Evolutionary conservation across 352 stramenopile species (phyloP), one percentile per base, ranked within the genome.

Genomic region (Saprolegnia diclina): DNA sequence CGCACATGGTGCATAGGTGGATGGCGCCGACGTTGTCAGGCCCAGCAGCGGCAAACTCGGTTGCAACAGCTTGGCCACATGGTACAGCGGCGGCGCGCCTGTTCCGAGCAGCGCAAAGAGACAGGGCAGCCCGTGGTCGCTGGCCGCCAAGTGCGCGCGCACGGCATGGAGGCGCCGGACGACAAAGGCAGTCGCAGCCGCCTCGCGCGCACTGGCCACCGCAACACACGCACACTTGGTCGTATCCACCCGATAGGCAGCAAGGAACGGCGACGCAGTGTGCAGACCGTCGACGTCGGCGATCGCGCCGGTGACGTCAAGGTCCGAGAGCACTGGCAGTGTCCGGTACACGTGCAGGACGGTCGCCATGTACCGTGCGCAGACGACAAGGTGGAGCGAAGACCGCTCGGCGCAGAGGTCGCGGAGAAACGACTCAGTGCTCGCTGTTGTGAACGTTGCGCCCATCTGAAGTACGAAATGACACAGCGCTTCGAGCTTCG

Each of bases 261-360:
- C n/a, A 11, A 59, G 35, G 11, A 59, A 59, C 16, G 52, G 52
- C 52, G 52, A 59, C n/a, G 52, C 11, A 2, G n/a, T 21, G 35
- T 16, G 24, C 3, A 59, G 24, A 4, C 11, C 16, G 13, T 16
- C 16, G 35, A 35, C 13, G 35, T 35, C 35, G 16, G 52, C 52
- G 35, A 54, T 54, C n/a, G 46, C 2, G 2, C 24, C 35, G 52
- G 11, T 7, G 19, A 59, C 35, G 24, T 18, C 4, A 7, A 59
- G 35, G 24, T 59, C 52, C 35, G 52, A 21, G 11, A 59, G 24
- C 13, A 59, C n/a, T 4, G 52, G 52, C 13, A 59, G 35, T 3
- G 52, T 59, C 13, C 52, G 52, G 52, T 59, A 59, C 11, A 59
- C 35, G 52, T 59, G 11, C 16, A 59, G 11, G 19, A 59, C 19